phyloP scores from a whole-genome alignment of 1,139 yeast genomes.

The Lodderomyces elongisporus region DNA sequence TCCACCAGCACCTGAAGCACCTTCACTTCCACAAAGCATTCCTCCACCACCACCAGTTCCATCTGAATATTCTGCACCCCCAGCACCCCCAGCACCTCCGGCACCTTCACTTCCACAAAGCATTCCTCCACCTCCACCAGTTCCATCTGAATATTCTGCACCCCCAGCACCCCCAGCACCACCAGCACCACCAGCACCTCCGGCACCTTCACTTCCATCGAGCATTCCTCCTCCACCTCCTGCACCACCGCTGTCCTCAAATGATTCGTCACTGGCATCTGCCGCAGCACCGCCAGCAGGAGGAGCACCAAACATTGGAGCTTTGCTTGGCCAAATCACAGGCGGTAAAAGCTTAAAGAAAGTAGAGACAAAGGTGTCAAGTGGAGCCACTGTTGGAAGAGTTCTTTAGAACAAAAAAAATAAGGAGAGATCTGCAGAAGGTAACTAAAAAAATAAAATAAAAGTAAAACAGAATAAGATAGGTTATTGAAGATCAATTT shows the following conservation, averaged over 20 bases:
- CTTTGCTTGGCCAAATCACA: constrained; percentile 53
- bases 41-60: constrained; percentile 17
- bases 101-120: constrained; percentile 15
- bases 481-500: too few species aligned
- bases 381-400: constrained; percentile 46
- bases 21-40: constrained; percentile 13
- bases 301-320: constrained; percentile 30
- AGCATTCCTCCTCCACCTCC: constrained; percentile 13
- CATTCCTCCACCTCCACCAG: constrained; percentile 12
- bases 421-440: neutral
- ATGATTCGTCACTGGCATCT: constrained; percentile 17
- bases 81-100: constrained; percentile 12
- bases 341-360: constrained; percentile 46
- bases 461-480: too few species aligned
- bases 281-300: constrained; percentile 15
- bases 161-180: constrained; percentile 17
- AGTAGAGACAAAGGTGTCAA: constrained; percentile 44
- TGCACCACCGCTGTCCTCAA: constrained; percentile 14
- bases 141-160: constrained; percentile 15
- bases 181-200: constrained; percentile 15
- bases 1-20: constrained; percentile 14
- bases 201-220: constrained; percentile 15
- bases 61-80: too few species aligned
- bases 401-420: constrained; percentile 27
- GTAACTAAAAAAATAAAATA: neutral